Percentiles rank a stretch among this genome's conserved stretches.
These are phyloP conservation scores for Chlorella sp. DNA, from an alignment of 139 green algal species.

Conservation along the genomic window DNA sequence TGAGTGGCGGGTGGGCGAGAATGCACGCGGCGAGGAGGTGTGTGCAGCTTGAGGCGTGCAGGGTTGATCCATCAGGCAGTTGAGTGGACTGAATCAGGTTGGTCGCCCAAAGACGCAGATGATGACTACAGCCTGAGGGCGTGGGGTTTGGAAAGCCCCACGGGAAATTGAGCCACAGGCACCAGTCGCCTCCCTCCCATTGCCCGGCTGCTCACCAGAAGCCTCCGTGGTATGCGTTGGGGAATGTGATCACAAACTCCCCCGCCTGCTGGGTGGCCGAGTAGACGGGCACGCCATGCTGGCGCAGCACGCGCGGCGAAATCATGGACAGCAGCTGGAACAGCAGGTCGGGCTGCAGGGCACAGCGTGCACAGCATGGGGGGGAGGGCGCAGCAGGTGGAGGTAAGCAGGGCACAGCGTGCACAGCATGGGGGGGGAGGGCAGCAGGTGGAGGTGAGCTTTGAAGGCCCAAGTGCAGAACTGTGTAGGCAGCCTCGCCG, in stretches of 20 bases:
- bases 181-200: no score
- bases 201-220: constrained; percentile 60
- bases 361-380: constrained; percentile 38
- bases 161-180: no score
- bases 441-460: not conserved
- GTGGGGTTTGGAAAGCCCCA: no score
- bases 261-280: constrained; percentile 63
- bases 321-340: constrained; percentile 87
- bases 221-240: constrained; percentile 76
- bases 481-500: no score
- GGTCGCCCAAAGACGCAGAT: no score
- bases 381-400: not conserved
- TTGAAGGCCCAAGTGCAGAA: no score
- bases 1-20: no score
- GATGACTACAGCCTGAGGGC: no score
- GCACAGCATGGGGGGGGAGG: not conserved
- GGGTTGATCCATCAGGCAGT: not conserved
- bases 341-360: constrained; percentile 78
- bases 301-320: constrained; percentile 54
- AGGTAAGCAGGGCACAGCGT: not conserved
- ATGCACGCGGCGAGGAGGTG: not conserved
- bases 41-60: not conserved
- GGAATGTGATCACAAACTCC: constrained; percentile 89
- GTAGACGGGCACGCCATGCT: constrained; percentile 64
- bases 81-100: no score